These are phyloP conservation scores for Hondaea fermentalgiana DNA, from an alignment of 108 stramenopile species.

Conservation along the genomic window DNA sequence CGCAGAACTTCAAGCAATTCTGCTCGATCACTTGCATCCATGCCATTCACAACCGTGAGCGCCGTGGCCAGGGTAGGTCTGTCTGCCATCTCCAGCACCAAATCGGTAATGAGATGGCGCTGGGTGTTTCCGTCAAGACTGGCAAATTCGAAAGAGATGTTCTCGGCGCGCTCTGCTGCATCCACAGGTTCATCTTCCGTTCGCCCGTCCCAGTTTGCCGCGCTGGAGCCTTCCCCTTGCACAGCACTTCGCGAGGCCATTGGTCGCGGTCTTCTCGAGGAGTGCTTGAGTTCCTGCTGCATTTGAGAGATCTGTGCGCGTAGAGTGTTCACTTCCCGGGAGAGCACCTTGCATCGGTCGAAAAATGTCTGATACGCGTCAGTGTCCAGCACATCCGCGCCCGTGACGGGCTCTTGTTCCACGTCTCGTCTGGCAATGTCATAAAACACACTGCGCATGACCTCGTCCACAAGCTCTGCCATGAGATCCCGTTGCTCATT, in stretches of 20 bases:
- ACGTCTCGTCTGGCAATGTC: neutral
- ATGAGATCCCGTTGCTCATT: neutral
- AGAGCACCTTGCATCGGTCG: neutral
- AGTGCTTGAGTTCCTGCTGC: neutral
- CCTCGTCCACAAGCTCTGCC: neutral
- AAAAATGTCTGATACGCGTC: neutral
- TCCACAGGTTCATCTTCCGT: too few relatives aligned
- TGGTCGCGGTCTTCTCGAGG: too few relatives aligned
- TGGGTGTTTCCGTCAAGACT: neutral
- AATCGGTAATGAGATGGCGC: neutral
- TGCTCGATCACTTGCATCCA: neutral
- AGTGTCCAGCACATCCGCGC: neutral
- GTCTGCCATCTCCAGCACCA: neutral
- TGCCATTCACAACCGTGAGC: neutral
- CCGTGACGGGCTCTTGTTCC: neutral
- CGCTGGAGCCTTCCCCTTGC: too few relatives aligned
- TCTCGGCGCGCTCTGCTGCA: neutral
- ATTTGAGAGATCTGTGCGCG: neutral
- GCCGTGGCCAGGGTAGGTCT: neutral
- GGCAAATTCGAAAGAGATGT: neutral
- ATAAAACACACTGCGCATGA: neutral
- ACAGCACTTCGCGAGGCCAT: too few relatives aligned
- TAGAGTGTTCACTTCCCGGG: neutral
- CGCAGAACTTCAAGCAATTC: neutral
- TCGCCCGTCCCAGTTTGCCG: too few relatives aligned